phyloP scores from a whole-genome alignment of 2,329 filamentous ascomycete genomes.

The Ophiosphaerella narmari region DNA sequence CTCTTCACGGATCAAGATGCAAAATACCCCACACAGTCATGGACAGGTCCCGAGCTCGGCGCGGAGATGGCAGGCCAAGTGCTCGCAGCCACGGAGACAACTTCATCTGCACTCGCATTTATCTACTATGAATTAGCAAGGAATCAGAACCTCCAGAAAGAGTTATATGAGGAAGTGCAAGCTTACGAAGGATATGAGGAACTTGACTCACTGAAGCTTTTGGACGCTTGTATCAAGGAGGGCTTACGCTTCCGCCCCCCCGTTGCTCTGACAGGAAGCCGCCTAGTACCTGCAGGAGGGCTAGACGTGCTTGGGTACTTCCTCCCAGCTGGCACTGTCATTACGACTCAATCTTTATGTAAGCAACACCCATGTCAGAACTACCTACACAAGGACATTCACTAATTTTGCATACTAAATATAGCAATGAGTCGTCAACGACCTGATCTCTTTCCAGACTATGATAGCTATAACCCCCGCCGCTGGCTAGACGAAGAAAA shows the following conservation, averaged over 20 bases:
- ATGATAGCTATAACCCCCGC: conserved; percentile 19
- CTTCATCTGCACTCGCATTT: conserved; percentile 22
- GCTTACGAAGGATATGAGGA: conserved; percentile 24
- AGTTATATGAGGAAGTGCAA: conserved; percentile 13
- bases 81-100: conserved; percentile 25
- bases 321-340: background rate
- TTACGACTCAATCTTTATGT: conserved; percentile 12
- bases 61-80: conserved; percentile 28
- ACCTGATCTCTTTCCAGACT: conserved; percentile 25
- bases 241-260: conserved; percentile 27
- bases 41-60: conserved; percentile 17
- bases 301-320: conserved; percentile 16
- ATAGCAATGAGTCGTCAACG: conserved; percentile 21
- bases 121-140: conserved; percentile 25
- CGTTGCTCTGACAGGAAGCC: conserved; percentile 25
- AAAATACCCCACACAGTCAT: conserved; percentile 25
- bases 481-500: conserved; percentile 21
- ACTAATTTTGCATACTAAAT: too few relatives aligned
- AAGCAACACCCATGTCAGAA: too few relatives aligned
- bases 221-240: conserved; percentile 24
- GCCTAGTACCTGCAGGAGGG: conserved; percentile 18
- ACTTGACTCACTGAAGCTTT: conserved; percentile 19
- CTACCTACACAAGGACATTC: too few relatives aligned
- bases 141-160: conserved; percentile 19
- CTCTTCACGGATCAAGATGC: conserved; percentile 18